Evolutionary conservation across 2,329 filamentous ascomycete genomes (phyloP), one percentile per base, ranked within the genome.

Genomic region (Alternaria sp.): DNA sequence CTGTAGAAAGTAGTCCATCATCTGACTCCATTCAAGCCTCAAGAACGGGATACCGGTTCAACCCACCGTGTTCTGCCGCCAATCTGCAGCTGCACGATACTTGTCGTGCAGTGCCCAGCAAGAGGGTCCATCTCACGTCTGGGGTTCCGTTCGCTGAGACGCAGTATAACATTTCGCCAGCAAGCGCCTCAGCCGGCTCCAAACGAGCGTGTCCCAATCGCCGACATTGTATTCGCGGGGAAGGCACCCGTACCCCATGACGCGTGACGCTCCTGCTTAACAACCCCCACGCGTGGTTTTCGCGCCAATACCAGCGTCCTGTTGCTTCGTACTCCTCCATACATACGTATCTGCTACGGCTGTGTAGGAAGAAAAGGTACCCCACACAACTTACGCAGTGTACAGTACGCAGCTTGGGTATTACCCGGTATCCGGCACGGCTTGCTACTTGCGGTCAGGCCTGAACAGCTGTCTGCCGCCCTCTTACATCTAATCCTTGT

Each of bases 111-210:
- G 63, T 62, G 65, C 65, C 68, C 54, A 65, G 63, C 53, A 58
- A 58, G 58, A 61, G 63, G 59, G 57, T 65, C 43, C 21, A 50
- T 30, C 37, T 57, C 46, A 23, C 63, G 58, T 66, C 64, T 68
- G 53, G 64, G 59, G 59, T 68, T 67, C 67, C 59, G 68, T 72
- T 74, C 67, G 67, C 64, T 68, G 64, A 51, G 30, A 46, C 44
- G 15, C 26, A 20, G 14, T 28, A 71, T 63, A 67, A 66, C 67
- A 60, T 71, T 60, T 70, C 65, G 54, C 67, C 60, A 63, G 59
- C 56, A 79, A 73, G 71, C 76, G 76, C 77, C 70, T 50, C 70
- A 75, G 66, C 76, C 75, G 73, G 68, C 65, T 68, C 57, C 46
- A 66, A 71, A 61, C 74, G 71, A 71, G 69, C 66, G 65, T 65